Base-by-base conservation (phyloP, 2,329 filamentous ascomycete genomes). In the Colletotrichum sp. region DNA sequence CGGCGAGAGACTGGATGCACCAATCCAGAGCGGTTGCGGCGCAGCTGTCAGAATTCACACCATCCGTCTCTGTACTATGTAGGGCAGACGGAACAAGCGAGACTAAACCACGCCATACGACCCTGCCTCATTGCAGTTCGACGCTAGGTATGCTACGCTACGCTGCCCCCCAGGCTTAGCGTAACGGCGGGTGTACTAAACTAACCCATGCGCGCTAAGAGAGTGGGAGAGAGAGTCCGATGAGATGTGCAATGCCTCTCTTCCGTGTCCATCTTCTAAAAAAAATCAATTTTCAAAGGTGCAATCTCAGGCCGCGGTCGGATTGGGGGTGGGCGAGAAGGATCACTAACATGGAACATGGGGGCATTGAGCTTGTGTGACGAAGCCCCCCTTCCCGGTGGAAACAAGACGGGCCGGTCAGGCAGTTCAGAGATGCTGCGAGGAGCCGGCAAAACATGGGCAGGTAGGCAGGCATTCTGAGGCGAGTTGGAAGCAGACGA, bases 141-240 rank as follows among this genome's bases (percentile, higher is more conserved):
- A 69, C 65, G 29, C 55, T 69, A 44, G 39, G 39, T 44, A 67
- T 16, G 34, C 44, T 15, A 36, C 27, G 55, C 62, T 59, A 72
- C 55, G 67, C 66, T 65, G 32, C 39, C 39, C 39, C 49, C 34
- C 36, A 49, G 57, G 67, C 36, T 36, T 70, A 75, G 72, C 62
- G 69, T 55, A 75, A 75, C 72, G 72, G 72, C 72, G 62, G 72
- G 39, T 44, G 62, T 62, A 67, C 62, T 62, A 72, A 67, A 59
- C 62, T 67, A 59, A 63, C 36, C 72, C 68, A 61, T 66, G 71
- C 61, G 66, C 57, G 22, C 67, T 36, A 59, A 57, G n/a, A 57
- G 44, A 71, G 12, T 16, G n/a, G n/a, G 8, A 44, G 36, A 39
- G 36, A 39, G 36, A 44, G 39, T 44, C 39, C 19, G 44, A 32